phyloP scores from a whole-genome alignment of 2,329 filamentous ascomycete genomes.

The Curvularia sp. region DNA sequence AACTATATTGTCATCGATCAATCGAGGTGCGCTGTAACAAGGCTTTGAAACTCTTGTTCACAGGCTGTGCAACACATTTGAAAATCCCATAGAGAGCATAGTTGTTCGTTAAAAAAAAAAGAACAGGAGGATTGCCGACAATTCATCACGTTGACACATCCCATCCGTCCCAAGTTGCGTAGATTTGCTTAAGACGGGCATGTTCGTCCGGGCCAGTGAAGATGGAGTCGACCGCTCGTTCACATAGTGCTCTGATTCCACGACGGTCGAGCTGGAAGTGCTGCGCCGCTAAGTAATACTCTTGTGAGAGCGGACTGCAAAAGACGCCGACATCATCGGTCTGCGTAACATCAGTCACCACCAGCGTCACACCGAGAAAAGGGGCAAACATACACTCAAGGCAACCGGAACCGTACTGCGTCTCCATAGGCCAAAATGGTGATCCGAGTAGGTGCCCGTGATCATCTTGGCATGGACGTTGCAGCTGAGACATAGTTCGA shows the following conservation, averaged over 20 bases:
- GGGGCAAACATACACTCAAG: slow-evolving; percentile 67
- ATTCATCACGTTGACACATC: not conserved
- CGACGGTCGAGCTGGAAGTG: slow-evolving; percentile 67
- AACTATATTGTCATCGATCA: no score
- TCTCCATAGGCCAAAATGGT: slow-evolving; percentile 80
- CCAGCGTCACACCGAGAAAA: not conserved
- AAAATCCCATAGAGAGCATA: not conserved
- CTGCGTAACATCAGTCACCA: slow-evolving; percentile 53
- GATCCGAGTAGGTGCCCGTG: slow-evolving; percentile 67
- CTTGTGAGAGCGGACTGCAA: slow-evolving; percentile 75
- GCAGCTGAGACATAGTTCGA: slow-evolving; percentile 81
- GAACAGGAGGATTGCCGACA: not conserved
- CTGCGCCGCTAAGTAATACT: slow-evolving; percentile 75
- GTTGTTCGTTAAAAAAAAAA: not conserved
- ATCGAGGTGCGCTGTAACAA: not conserved
- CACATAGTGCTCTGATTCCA: slow-evolving; percentile 64
- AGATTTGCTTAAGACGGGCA: slow-evolving; percentile 54
- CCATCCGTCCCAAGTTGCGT: slow-evolving; percentile 35
- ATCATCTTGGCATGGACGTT: slow-evolving; percentile 81
- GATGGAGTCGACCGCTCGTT: slow-evolving; percentile 68
- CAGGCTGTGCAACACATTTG: not conserved
- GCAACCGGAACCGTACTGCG: slow-evolving; percentile 63
- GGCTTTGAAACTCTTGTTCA: not conserved
- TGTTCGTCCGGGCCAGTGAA: slow-evolving; percentile 72
- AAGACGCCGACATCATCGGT: slow-evolving; percentile 88